Evolutionary conservation across 768 basidiomycete species (phyloP), one percentile per base, ranked within the genome.

Genomic region (Suillus lakei): DNA sequence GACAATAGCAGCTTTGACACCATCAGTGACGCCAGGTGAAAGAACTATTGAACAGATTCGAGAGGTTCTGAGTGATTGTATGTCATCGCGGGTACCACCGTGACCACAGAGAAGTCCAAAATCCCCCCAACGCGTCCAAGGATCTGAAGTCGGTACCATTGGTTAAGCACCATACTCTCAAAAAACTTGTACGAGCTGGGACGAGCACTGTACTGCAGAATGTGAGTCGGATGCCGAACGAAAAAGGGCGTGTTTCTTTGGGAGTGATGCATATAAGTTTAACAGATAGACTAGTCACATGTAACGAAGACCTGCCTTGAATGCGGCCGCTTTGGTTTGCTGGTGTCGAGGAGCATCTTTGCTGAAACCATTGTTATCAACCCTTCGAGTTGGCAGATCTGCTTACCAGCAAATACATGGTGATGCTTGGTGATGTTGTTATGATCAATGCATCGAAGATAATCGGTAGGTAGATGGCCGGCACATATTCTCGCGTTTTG

Each of bases 1-100:
- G 7, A 85, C 79, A 18, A 85, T 84, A 6, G 85, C 72, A 2
- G 85, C 85, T 71, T 88, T 87, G 38, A 86, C 74, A 2, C 84
- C 85, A 70, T 86, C 86, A 5, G 85, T 16, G 50, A 67, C 86
- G 85, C 85, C 85, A 87, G n/a, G 81, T 26, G 6, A 26, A 48
- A 28, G 15, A 28, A 50, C 7, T 7, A 26, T 48, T 26, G 48
- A 50, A 50, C 7, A 46, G 6, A 50, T 28, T 16, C 23, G 15
- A 28, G 26, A 50, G 15, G 26, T 28, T 50, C 15, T 8, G 13
- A 50, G 7, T 16, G 23, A 8, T 26, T 6, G 16, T 26, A 15
- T 16, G 48, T 50, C 26, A 28, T 16, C 26, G 48, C 26, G 7
- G 26, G 23, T 50, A 50, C 23, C 26, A 28, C 15, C 6, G 15